These are phyloP conservation scores for Austroboletus novae-zelandiae DNA, from an alignment of 1,284 basidiomycete species.

Conservation along the genomic window DNA sequence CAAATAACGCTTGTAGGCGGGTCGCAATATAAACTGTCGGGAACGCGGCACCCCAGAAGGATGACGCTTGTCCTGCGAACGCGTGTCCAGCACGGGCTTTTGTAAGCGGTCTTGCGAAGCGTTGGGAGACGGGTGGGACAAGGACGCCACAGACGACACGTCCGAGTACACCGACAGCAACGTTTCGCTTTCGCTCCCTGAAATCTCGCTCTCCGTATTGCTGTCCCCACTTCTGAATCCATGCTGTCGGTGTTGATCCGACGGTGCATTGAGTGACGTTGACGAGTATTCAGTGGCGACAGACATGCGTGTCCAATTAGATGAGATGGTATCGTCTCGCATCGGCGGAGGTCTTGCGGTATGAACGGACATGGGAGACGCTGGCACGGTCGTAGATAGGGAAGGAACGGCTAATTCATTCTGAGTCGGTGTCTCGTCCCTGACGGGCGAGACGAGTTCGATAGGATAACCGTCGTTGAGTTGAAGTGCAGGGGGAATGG, in stretches of 20 bases:
- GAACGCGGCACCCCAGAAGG: slow-evolving; percentile 37
- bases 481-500: slow-evolving; percentile 30
- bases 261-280: slow-evolving; percentile 35
- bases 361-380: slow-evolving; percentile 32
- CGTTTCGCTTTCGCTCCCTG: slow-evolving; percentile 32
- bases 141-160: slow-evolving; percentile 40
- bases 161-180: slow-evolving; percentile 37
- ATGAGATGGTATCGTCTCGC: slow-evolving; percentile 13
- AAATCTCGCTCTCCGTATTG: slow-evolving; percentile 47
- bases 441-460: slow-evolving; percentile 16
- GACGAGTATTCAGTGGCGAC: slow-evolving; percentile 13
- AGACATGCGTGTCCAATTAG: slow-evolving; percentile 14
- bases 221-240: slow-evolving; percentile 26
- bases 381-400: slow-evolving; percentile 47
- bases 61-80: slow-evolving; percentile 9
- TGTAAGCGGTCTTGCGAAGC: slow-evolving; percentile 23
- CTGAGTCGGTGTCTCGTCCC: slow-evolving; percentile 23
- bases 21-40: slow-evolving; percentile 70
- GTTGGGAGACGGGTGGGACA: slow-evolving; percentile 30
- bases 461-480: slow-evolving; percentile 25
- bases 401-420: slow-evolving; percentile 47
- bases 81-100: slow-evolving; percentile 11
- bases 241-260: slow-evolving; percentile 24
- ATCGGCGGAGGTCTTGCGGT: slow-evolving; percentile 18
- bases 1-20: slow-evolving; percentile 92